phyloP scores from a whole-genome alignment of 2,329 filamentous ascomycete species.

The Myriosclerotinia duriaeana region DNA sequence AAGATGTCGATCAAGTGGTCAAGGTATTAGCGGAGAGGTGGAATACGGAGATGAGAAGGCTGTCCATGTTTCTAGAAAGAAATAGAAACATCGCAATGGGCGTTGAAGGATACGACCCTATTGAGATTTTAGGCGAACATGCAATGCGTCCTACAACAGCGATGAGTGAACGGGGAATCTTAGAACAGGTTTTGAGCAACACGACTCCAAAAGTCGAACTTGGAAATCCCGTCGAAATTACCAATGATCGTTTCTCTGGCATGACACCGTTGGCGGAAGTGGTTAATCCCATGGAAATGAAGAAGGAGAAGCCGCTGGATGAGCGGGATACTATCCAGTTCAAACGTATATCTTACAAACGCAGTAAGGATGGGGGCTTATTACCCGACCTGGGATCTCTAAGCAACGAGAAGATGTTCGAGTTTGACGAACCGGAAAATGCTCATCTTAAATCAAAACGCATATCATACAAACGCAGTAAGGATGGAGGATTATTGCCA shows the following conservation, averaged over 20 bases:
- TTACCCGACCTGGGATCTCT: conserved; percentile 22
- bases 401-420: conserved; percentile 26
- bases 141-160: conserved; percentile 38
- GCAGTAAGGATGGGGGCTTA: conserved; percentile 15
- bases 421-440: neutral
- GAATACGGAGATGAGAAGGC: conserved; percentile 37
- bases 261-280: conserved; percentile 25
- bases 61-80: conserved; percentile 38
- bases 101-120: conserved; percentile 25
- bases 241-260: conserved; percentile 27
- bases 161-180: conserved; percentile 37
- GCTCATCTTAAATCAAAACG: conserved; percentile 13
- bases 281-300: neutral
- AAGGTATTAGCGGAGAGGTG: conserved; percentile 37
- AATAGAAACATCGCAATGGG: conserved; percentile 39
- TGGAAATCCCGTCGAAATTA: conserved; percentile 36
- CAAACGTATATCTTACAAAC: conserved; percentile 24
- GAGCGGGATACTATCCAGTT: neutral
- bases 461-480: conserved; percentile 18
- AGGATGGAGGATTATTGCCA: conserved; percentile 4
- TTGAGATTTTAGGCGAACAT: conserved; percentile 31
- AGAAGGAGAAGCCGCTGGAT: conserved; percentile 21
- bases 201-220: conserved; percentile 39
- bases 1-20: conserved; percentile 39
- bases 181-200: conserved; percentile 40